A percentile compares a stretch with the other conserved stretches of the same genome.
These are phyloP conservation scores for Ogataea sp. DNA, from an alignment of 805 yeast species.

Conservation along the genomic window DNA sequence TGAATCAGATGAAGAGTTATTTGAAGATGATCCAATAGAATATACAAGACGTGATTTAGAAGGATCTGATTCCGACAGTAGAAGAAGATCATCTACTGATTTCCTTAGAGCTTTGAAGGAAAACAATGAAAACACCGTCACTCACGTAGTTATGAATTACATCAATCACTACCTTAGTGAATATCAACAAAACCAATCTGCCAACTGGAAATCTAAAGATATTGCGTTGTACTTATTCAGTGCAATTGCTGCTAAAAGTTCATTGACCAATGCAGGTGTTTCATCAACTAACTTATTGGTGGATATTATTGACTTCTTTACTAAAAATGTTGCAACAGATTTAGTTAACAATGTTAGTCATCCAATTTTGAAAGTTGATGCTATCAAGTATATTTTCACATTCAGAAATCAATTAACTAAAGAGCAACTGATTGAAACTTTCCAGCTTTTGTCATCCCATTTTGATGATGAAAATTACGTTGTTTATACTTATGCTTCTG, in stretches of 20 bases:
- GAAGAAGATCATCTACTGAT: slow-evolving; percentile 90
- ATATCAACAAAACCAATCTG: slow-evolving; percentile 31
- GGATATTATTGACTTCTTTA: slow-evolving; percentile 82
- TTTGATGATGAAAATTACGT: slow-evolving; percentile 63
- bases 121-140: slow-evolving; percentile 64
- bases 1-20: slow-evolving; percentile 82
- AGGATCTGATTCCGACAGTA: slow-evolving; percentile 88
- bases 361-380: slow-evolving; percentile 83
- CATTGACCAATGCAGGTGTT: slow-evolving; percentile 80
- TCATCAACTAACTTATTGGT: slow-evolving; percentile 76
- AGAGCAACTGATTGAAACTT: slow-evolving; percentile 67
- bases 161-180: slow-evolving; percentile 57
- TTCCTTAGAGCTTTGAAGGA: slow-evolving; percentile 81
- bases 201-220: slow-evolving; percentile 81
- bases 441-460: slow-evolving; percentile 71
- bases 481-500: slow-evolving; percentile 88
- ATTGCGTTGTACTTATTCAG: slow-evolving; percentile 80
- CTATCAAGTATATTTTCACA: slow-evolving; percentile 81
- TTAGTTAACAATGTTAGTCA: slow-evolving; percentile 49
- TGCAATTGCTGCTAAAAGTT: slow-evolving; percentile 86
- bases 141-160: slow-evolving; percentile 66
- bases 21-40: slow-evolving; percentile 96
- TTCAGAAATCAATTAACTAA: slow-evolving; percentile 92
- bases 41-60: slow-evolving; percentile 89
- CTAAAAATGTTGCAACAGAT: slow-evolving; percentile 75